These are phyloP conservation scores for Annulohypoxylon stygium DNA, from an alignment of 495 filamentous ascomycete species.

Conservation along the genomic window DNA sequence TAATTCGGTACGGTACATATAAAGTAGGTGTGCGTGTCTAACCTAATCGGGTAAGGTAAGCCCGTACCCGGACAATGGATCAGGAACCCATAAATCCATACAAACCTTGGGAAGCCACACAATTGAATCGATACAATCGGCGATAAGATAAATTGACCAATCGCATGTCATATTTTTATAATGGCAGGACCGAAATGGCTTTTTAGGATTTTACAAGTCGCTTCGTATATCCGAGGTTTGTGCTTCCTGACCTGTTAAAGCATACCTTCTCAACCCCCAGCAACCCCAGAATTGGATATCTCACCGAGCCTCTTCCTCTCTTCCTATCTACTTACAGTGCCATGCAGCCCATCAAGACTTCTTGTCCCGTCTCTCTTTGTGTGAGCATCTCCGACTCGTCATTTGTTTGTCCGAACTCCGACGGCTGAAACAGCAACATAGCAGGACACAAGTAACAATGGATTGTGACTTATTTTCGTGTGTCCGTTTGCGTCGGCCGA, in stretches of 20 bases:
- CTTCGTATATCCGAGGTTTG: slow-evolving; percentile 41
- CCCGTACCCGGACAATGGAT: slow-evolving; percentile 2
- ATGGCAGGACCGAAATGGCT: slow-evolving; percentile 21
- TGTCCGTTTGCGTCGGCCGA: slow-evolving; percentile 41
- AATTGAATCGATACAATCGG: slow-evolving; percentile 21
- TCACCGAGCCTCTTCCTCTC: slow-evolving; percentile 15
- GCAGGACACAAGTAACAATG: neutral
- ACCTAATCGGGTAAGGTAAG: neutral
- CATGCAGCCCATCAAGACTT: neutral
- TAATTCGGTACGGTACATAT: slow-evolving; percentile 1
- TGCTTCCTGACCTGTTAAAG: neutral
- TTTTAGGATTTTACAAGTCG: neutral
- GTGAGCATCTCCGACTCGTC: slow-evolving; percentile 35
- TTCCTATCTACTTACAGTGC: neutral
- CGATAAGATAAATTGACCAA: slow-evolving; percentile 41
- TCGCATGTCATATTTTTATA: slow-evolving; percentile 28
- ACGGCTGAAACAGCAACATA: slow-evolving; percentile 2
- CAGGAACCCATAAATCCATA: slow-evolving; percentile 2
- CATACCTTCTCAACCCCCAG: slow-evolving; percentile 9
- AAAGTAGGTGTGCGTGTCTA: neutral
- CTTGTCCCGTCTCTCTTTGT: slow-evolving; percentile 11
- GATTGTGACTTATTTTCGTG: neutral
- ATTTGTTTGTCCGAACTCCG: slow-evolving; percentile 44
- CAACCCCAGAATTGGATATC: slow-evolving; percentile 8
- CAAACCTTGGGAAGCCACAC: no score